These are phyloP conservation scores for Eremothecium gossypii DNA, from an alignment of 1,139 yeast genomes.

Conservation along the genomic window DNA sequence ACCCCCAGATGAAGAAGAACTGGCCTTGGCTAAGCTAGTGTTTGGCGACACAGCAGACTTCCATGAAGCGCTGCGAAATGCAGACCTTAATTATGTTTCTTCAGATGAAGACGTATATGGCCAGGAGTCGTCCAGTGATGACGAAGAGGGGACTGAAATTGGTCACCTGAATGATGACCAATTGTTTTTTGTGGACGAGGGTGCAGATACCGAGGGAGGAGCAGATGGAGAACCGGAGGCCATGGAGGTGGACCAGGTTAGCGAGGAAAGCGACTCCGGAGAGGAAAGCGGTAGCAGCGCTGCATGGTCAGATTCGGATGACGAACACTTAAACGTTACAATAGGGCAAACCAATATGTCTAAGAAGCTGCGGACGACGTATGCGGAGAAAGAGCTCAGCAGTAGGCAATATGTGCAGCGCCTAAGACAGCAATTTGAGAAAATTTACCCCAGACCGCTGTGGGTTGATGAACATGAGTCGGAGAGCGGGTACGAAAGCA, in stretches of 20 bases:
- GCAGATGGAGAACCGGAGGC: conserved; percentile 31
- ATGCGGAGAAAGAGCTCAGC: conserved; percentile 46
- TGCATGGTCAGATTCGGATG: conserved; percentile 93
- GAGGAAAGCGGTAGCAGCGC: conserved; percentile 29
- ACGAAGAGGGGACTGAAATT: conserved; percentile 29
- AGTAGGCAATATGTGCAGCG: conserved; percentile 67
- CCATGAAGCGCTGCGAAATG: conserved; percentile 51
- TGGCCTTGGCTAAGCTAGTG: conserved; percentile 68
- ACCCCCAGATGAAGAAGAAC: conserved; percentile 77
- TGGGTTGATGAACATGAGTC: conserved; percentile 52
- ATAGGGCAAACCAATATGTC: conserved; percentile 50
- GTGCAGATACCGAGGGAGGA: conserved; percentile 28
- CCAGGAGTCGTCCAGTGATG: conserved; percentile 31
- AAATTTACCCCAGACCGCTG: conserved; percentile 76
- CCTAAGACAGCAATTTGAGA: conserved; percentile 75
- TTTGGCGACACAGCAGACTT: conserved; percentile 86
- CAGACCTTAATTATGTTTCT: conserved; percentile 41
- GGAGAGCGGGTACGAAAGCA: conserved; percentile 27
- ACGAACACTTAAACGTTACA: conserved; percentile 61
- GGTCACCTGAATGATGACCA: conserved; percentile 45
- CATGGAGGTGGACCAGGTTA: conserved; percentile 38
- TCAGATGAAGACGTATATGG: conserved; percentile 29
- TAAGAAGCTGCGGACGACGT: conserved; percentile 61
- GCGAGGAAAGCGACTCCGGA: conserved; percentile 37
- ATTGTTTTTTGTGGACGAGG: conserved; percentile 57